A percentile compares a stretch with the other conserved stretches of the same genome.
Evolutionary conservation across 2,329 filamentous ascomycete species (phyloP).

Genomic region (Aspergillus pseudonomiae): DNA sequence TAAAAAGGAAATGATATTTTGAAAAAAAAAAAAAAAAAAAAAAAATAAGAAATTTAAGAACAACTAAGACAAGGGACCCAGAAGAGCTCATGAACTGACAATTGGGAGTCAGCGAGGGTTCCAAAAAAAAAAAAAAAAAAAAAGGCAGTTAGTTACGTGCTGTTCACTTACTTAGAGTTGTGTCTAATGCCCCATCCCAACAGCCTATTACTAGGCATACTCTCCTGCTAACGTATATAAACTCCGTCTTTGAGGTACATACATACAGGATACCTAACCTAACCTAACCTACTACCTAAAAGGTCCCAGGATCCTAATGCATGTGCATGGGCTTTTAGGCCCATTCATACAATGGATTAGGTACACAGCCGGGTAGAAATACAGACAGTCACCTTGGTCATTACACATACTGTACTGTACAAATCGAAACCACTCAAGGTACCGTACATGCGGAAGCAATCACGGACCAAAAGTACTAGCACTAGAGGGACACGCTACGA

Average conservation of each 20-base stretch:
- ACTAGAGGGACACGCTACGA: slow-evolving; percentile 8
- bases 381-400: not conserved
- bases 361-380: not conserved
- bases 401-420: not conserved
- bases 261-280: slow-evolving; percentile 4
- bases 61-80: slow-evolving; percentile 21
- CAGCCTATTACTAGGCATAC: not conserved
- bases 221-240: not conserved
- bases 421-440: not conserved
- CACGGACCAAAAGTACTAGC: slow-evolving; percentile 4
- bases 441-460: not conserved
- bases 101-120: not conserved
- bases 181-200: not conserved
- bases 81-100: slow-evolving; percentile 15
- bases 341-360: not conserved
- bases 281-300: not conserved
- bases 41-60: slow-evolving; percentile 15
- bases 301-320: slow-evolving; percentile 7
- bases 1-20: slow-evolving; percentile 10
- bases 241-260: slow-evolving; percentile 3
- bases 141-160: not conserved
- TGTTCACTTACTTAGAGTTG: not conserved
- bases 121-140: slow-evolving; percentile 13
- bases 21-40: slow-evolving; percentile 10
- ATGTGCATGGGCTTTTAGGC: slow-evolving; percentile 1